Percentiles rank a stretch among this genome's conserved stretches.
These are phyloP conservation scores for Scheffersomyces insectosa DNA, from an alignment of 1,139 yeast species.

Conservation along the genomic window DNA sequence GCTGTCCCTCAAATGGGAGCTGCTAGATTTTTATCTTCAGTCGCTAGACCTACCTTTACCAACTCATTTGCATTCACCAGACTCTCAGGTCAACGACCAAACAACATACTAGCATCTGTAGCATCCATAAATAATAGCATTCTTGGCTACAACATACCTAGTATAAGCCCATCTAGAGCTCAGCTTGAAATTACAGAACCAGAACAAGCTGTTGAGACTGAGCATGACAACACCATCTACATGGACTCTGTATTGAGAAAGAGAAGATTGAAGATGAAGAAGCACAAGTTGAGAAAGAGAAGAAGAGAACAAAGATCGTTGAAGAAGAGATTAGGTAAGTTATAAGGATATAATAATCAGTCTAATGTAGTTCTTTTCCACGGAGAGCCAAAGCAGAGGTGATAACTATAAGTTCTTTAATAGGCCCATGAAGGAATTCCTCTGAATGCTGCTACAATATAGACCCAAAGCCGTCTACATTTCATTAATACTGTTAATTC, in stretches of 20 bases:
- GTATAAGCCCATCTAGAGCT: not conserved
- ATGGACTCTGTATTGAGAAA: constrained; percentile 67
- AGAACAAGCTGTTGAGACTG: constrained; percentile 1
- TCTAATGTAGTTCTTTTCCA: not conserved
- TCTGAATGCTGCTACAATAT: too few relatives aligned
- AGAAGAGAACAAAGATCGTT: constrained; percentile 63
- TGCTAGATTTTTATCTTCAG: not conserved
- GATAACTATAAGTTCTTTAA: too few relatives aligned
- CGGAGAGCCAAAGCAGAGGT: too few relatives aligned
- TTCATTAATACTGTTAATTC: too few relatives aligned
- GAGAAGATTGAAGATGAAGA: constrained; percentile 71
- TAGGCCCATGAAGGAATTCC: too few relatives aligned
- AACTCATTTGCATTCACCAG: not conserved
- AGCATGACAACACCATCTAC: constrained; percentile 29
- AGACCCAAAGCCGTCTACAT: too few relatives aligned
- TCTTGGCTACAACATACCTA: not conserved
- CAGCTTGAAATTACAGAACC: not conserved
- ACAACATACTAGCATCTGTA: not conserved
- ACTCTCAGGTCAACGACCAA: not conserved
- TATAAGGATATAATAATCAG: constrained; percentile 5
- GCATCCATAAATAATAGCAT: not conserved
- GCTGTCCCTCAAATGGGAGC: not conserved
- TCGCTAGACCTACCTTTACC: not conserved
- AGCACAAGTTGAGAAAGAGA: constrained; percentile 72
- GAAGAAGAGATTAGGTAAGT: constrained; percentile 57